Base-by-base conservation (phyloP, 805 yeast genomes). In the Starmerella bombi region DNA sequence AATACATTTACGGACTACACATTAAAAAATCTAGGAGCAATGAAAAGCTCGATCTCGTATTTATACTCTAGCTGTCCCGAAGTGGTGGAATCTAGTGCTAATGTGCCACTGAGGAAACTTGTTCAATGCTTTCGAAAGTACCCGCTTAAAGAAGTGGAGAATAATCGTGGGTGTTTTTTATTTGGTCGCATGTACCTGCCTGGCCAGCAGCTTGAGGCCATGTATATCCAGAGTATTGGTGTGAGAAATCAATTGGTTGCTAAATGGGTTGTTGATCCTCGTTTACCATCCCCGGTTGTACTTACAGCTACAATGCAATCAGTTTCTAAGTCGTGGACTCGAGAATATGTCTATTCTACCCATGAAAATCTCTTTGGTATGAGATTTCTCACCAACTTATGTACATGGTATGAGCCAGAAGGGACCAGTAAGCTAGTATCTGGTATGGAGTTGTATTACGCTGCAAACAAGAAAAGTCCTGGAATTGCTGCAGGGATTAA, bases 101-200 rank as follows among this genome's bases (percentile, higher is more conserved):
- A 38, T 7, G 37, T 44, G 10, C 49, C 54, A 2, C 41, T 53
- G 20, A 36, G 37, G 2, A 36, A 41, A 16, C 53, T 53, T 12
- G 50, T 50, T 7, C 50, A 51, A 28, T 43, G 53, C 43, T 53
- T 43, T 37, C 36, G 49, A 4, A 42, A 34, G 25, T 38, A 39
- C 19, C 46, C 49, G 12, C 37, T 47, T 4, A 29, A 15, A 1
- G 44, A 36, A 25, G 15, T 36, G 3, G 22, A 27, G 15, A 7
- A 10, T 2, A 14, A 38, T 25, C 22, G 37, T 12, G 50, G 48
- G 1, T 32, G 34, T 5, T 38, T 33, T 14, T 59, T 80, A 25
- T 88, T 83, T 58, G 97, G 97, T 1, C 67, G 88, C 48, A 72
- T 91, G 75, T 81, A 78, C 53, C 75, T 88, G 46, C 97, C 98